Evolutionary conservation across 768 basidiomycete species (phyloP).

Genomic region (Termitomyces heimii): DNA sequence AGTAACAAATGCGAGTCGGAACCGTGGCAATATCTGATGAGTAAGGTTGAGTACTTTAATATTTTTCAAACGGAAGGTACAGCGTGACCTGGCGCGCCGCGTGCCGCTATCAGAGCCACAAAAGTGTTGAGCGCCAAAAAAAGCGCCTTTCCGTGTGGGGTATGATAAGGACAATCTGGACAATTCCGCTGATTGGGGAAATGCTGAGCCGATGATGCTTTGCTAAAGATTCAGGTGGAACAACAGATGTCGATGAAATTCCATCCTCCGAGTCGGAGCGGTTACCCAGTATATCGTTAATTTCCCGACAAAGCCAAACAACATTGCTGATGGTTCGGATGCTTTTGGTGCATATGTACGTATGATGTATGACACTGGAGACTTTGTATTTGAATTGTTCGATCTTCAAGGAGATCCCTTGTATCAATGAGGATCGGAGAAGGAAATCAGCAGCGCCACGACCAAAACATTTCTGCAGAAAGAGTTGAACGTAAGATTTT

Average conservation of each 20-base stretch:
- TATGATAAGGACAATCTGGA: background rate
- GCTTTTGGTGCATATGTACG: background rate
- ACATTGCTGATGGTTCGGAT: background rate
- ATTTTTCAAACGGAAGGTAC: background rate
- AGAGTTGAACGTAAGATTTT: background rate
- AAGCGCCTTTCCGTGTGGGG: background rate
- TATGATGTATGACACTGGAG: background rate
- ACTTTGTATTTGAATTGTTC: background rate
- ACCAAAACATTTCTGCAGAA: no score
- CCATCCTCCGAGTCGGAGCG: conserved; percentile 5
- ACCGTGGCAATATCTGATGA: background rate
- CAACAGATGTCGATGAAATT: background rate
- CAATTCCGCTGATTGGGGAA: background rate
- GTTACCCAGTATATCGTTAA: background rate
- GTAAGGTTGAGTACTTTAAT: background rate
- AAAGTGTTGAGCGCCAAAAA: background rate
- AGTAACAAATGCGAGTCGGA: background rate
- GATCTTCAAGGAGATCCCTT: background rate
- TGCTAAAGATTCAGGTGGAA: background rate
- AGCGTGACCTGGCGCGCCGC: background rate
- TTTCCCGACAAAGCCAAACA: background rate
- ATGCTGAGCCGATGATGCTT: background rate
- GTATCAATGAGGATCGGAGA: background rate
- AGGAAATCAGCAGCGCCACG: conserved; percentile 5
- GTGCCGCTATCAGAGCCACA: background rate